Base-by-base conservation (phyloP, 345 rosid species). In the Jatropha curcas region DNA sequence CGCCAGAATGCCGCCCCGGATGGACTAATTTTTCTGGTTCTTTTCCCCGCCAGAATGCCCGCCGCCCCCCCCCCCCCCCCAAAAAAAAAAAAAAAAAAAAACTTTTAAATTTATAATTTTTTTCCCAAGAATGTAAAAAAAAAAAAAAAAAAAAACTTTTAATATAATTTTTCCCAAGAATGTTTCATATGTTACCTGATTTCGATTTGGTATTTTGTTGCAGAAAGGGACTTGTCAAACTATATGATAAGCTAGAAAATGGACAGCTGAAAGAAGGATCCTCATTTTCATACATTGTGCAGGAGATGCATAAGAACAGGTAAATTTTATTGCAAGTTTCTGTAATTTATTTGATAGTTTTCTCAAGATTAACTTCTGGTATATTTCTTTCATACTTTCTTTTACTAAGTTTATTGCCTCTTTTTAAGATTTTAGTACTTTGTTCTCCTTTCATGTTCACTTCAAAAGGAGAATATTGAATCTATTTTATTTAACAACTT, bases 201-300 rank as follows among this genome's bases (percentile, higher is more conserved):
- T 55, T 3, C n/a, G 13, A 53, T 65, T 52, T 41, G 51, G 4
- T 37, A 7, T 48, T 76, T 43, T 12, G 53, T 39, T 80, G 70
- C 84, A 94, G 99, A 80, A 92, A 88, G 82, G 90, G 89, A 72
- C 80, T 94, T 9, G 94, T 92, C 45, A 76, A 83, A 68, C 87
- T 90, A 16, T 89, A 92, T 67, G 86, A 86, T 81, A 84, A 82
- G 83, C 64, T 92, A 50, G 97, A 89, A 85, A 84, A 73, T 60
- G 91, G 97, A 74, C 71, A 79, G 55, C 66, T 82, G 20, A 80
- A 63, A 71, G 90, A 86, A 79, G 90, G 83, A 35, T 46, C 79
- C 33, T 78, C 79, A 39, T 80, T 94, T 27, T 83, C 88, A 3
- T 8, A 72, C 48, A 79, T 80, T 19, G 89, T 94, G 55, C 86